Evolutionary conservation across 371 early-diverging fungal species (phyloP), one percentile per base, ranked within the genome.

Genomic region (Scutellospora calospora): DNA sequence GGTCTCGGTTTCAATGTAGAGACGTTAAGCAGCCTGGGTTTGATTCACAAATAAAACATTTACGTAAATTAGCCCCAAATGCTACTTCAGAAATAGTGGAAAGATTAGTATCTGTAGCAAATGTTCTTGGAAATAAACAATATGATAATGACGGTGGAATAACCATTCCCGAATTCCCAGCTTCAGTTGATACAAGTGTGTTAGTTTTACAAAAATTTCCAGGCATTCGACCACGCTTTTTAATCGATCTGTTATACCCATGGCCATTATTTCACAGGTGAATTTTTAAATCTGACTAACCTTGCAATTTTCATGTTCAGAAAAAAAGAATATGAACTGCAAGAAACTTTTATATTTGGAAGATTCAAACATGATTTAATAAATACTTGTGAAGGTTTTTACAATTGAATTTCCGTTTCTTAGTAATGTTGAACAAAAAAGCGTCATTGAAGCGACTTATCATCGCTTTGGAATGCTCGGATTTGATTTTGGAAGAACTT

Each of bases 1-100:
- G 96, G 25, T 93, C 93, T 12, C 89, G 96, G 14, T 96, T 96
- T 84, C 95, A 95, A 83, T 90, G 89, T 65, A 87, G 91, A 68
- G 91, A 91, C 82, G 85, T 92, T 68, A 89, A 87, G 69, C 86
- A 89, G 1, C 94, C 93, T 4, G 87, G 87, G 51, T 93, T 88
- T 82, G 84, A 88, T 22, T 86, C 91, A 2, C 93, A 93, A 84
- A n/a, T 87, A 38, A 65, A 59, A 20, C 87, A 87, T 31, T 83
- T 90, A n/a, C 49, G 31, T 20, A 80, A 76, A 16, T 45, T 87
- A 2, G 87, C 81, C 6, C 89, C 89, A 11, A 82, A 82, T 54
- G 90, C 92, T 0, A 85, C 89, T 8, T 88, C 87, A 71, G 85
- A 88, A 52, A 83, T 89, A 63, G 68, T 93, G 72, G 93, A 95